These are phyloP conservation scores for Colletotrichum caudatum DNA, from an alignment of 2,329 filamentous ascomycete species.

Conservation along the genomic window DNA sequence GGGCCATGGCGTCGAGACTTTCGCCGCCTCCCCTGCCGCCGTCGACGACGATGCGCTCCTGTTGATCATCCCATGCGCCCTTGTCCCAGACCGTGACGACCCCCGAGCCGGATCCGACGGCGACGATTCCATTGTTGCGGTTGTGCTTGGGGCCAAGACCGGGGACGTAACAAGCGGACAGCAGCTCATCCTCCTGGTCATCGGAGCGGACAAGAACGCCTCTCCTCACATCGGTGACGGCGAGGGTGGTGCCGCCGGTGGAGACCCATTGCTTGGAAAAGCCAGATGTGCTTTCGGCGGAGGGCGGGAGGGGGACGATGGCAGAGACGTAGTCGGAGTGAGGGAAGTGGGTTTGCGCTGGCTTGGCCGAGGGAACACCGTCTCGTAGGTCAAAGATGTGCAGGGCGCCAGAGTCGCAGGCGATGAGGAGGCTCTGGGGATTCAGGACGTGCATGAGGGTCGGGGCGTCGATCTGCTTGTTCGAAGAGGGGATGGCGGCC, in stretches of 20 bases:
- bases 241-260: conserved; percentile 90
- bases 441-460: conserved; percentile 86
- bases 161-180: conserved; percentile 83
- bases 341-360: conserved; percentile 83
- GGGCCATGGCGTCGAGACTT: conserved; percentile 81
- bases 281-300: conserved; percentile 84
- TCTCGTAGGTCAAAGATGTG: conserved; percentile 89
- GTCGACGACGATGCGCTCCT: conserved; percentile 86
- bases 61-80: conserved; percentile 94
- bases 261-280: conserved; percentile 96
- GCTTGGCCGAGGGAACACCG: conserved; percentile 68
- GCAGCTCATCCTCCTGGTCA: conserved; percentile 92
- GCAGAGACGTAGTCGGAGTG: conserved; percentile 95
- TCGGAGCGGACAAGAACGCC: conserved; percentile 91
- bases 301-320: conserved; percentile 84
- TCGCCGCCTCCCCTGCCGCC: conserved; percentile 73
- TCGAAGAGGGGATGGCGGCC: conserved; percentile 75
- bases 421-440: conserved; percentile 88
- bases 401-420: conserved; percentile 88
- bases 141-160: conserved; percentile 77
- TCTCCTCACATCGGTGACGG: conserved; percentile 87
- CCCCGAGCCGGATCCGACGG: conserved; percentile 81
- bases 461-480: conserved; percentile 74
- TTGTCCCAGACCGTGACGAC: conserved; percentile 94
- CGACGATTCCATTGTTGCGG: conserved; percentile 78